Evolutionary conservation across 2,329 filamentous ascomycete species (phyloP), one percentile per base, ranked within the genome.

Genomic region (Xylaria sp.): DNA sequence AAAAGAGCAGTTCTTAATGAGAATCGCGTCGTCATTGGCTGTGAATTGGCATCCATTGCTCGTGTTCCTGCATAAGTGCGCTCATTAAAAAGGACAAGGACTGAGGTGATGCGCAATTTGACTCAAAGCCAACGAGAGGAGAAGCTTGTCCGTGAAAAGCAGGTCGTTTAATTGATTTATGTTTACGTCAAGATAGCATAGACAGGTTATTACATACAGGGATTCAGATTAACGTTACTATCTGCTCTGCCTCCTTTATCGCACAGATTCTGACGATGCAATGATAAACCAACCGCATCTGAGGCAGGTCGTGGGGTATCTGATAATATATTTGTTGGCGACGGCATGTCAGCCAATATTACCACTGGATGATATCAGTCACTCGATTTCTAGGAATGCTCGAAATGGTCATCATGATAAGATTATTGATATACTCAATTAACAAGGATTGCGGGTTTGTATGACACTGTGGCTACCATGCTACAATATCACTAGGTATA

Each of bases 31-130:
- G 40, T 52, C 17, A 60, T 60, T 63, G 60, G 60, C 50, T 17
- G 55, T 33, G 17, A 23, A 15, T 17, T 17, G 45, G 60, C 43
- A 55, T 25, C 23, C 21, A 21, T 37, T 47, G 2, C 31, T 25
- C 40, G 19, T 38, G 61, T 64, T 61, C 61, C 61, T 64, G 61
- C 61, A 64, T 64, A 64, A 61, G 52, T 52, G 31, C 15, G 4
- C 42, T 17, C 45, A 42, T 17, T 19, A 11, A 19, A 31, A 40
- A 17, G 46, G 28, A 31, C 28, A 9, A 9, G 5, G 9, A 31
- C 4, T 31, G 28, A 31, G 40, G 31, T 37, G 46, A 61, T 47
- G 38, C 25, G 28, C 45, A 25, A n/a, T n/a, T 17, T 12, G 38
- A 31, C 28, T 21, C 17, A 12, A 38, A 23, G 45, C 25, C 15